These are phyloP conservation scores for Wickerhamiella allomyrinae DNA, from an alignment of 805 yeast species.

Conservation along the genomic window DNA sequence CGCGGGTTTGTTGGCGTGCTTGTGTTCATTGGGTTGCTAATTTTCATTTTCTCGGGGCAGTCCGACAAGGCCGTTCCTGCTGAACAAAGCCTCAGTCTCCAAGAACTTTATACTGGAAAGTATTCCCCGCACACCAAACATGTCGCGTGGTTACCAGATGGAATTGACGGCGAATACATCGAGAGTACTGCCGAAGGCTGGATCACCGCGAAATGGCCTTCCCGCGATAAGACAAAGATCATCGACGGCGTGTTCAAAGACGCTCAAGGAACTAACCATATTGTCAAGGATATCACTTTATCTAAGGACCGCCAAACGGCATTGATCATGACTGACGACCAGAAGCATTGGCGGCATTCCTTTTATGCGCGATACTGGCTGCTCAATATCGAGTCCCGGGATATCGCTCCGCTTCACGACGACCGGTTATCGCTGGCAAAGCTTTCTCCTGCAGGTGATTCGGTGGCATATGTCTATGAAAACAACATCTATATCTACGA, in stretches of 20 bases:
- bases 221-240: slow-evolving; percentile 5
- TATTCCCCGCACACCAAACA: slow-evolving; percentile 5
- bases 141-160: slow-evolving; percentile 14
- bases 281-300: slow-evolving; percentile 31
- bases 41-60: no score
- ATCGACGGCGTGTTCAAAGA: slow-evolving; percentile 26
- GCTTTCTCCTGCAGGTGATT: slow-evolving; percentile 62
- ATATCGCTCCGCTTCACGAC: slow-evolving; percentile 22
- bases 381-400: slow-evolving; percentile 31
- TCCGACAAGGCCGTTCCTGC: no score
- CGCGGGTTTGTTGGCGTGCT: no score
- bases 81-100: slow-evolving; percentile 11
- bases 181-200: slow-evolving; percentile 4
- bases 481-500: slow-evolving; percentile 51
- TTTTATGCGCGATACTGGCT: slow-evolving; percentile 47
- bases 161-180: slow-evolving; percentile 13
- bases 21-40: no score
- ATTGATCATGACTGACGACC: slow-evolving; percentile 38
- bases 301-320: slow-evolving; percentile 36
- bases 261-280: slow-evolving; percentile 24
- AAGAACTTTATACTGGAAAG: slow-evolving; percentile 13
- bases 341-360: slow-evolving; percentile 57
- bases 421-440: slow-evolving; percentile 37
- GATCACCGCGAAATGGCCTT: slow-evolving; percentile 33
- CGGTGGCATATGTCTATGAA: slow-evolving; percentile 50